Percentiles rank a stretch among this genome's conserved stretches.
Evolutionary conservation across 2,329 filamentous ascomycete species (phyloP).

Genomic region (Rugonectria rugulosa): DNA sequence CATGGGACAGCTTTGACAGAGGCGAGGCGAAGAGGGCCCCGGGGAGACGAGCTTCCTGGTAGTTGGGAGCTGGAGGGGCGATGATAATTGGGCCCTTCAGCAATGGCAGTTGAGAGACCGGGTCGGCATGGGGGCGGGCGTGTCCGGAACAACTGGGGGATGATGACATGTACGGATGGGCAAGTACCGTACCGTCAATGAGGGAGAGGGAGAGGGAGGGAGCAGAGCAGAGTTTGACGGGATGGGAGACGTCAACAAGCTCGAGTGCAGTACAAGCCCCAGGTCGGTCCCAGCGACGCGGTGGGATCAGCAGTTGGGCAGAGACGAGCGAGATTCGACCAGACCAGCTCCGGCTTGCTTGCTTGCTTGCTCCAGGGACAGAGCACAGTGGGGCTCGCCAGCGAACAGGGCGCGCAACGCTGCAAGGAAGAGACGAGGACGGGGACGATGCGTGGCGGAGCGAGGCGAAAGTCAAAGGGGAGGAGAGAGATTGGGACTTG

Average conservation of each 20-base stretch:
- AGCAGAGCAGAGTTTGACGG: conserved; percentile 34
- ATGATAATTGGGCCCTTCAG: conserved; percentile 43
- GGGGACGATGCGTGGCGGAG: conserved; percentile 19
- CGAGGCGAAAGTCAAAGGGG: conserved; percentile 24
- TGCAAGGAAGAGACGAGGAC: conserved; percentile 27
- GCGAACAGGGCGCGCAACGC: conserved; percentile 21
- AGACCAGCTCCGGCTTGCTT: conserved; percentile 36
- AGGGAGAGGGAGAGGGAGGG: conserved; percentile 30
- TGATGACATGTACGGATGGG: conserved; percentile 38
- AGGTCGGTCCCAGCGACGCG: conserved; percentile 34
- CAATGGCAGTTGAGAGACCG: conserved; percentile 38
- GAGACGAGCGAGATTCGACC: conserved; percentile 38
- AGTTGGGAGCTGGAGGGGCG: conserved; percentile 39
- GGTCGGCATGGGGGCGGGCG: conserved; percentile 42
- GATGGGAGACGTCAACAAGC: conserved; percentile 23
- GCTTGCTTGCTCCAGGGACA: conserved; percentile 33
- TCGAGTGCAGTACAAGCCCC: conserved; percentile 27
- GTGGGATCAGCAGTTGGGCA: conserved; percentile 43
- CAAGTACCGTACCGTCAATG: conserved; percentile 32
- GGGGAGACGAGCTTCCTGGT: conserved; percentile 42
- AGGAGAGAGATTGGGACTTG: conserved; percentile 21
- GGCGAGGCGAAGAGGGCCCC: conserved; percentile 37
- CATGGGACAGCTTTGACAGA: conserved; percentile 42
- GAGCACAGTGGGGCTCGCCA: conserved; percentile 37
- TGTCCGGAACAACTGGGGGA: conserved; percentile 42